Evolutionary conservation across 768 basidiomycete species (phyloP), one percentile per base, ranked within the genome.

Genomic region (Hortiboletus campestris): DNA sequence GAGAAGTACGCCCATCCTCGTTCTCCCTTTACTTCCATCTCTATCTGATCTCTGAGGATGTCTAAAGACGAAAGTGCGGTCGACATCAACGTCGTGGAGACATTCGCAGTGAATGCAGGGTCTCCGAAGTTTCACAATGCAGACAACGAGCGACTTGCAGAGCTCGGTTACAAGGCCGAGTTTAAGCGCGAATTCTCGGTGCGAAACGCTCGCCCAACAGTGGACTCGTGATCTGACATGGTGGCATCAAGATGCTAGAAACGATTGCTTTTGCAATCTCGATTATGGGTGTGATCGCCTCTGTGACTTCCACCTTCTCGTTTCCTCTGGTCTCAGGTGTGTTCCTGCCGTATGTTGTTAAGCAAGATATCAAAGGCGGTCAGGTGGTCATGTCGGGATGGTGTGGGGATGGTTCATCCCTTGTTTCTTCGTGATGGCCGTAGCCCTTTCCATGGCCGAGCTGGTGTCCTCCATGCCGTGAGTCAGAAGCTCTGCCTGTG

Each of bases 361-460:
- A 42, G 12, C 17, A 4, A 45, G 34, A 49, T 51, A 39, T 19
- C 32, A 48, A 51, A 28, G 43, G 31, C 1, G 8, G 12, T 1
- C 48, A 84, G 88, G 88, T 51, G 88, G 88, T 3, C 87, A 89
- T 69, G 85, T 87, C 22, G 88, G 88, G 16, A 83, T 89, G 79
- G 80, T 88, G 19, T 89, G 84, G 74, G 88, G 87, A 36, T 89
- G 87, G 88, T 71, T 88, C 28, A 85, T 88, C 60, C 88, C 87
- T 7, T 78, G 77, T 60, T 71, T 84, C 44, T 89, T 89, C 57
- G 88, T 89, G 28, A 76, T 84, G 73, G 76, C 79, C 6, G 77
- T 89, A 16, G 86, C 88, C 4, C 76, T 84, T 16, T 85, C 81
- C n/a, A 83, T 89, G 77, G 87, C 87, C 4, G 88, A 89, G 63